phyloP scores from a whole-genome alignment of 2,329 filamentous ascomycete species.

The Keithomyces neogunnii region DNA sequence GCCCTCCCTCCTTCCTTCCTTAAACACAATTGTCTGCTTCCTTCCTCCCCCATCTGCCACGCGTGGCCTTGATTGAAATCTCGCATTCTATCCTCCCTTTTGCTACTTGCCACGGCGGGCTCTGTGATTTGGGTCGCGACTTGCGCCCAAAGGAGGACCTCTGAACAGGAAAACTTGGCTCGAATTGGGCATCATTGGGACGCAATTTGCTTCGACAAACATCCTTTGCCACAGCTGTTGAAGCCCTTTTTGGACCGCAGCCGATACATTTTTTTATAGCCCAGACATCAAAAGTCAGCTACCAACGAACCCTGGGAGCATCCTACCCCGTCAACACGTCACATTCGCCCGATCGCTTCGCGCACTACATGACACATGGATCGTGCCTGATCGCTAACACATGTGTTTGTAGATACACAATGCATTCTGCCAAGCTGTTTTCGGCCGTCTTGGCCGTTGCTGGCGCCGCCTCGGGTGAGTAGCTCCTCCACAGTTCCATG shows the following conservation, averaged over 20 bases:
- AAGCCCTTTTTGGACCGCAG: constrained; percentile 14
- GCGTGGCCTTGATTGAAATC: neutral
- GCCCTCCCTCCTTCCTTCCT: constrained; percentile 3
- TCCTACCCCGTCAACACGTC: neutral
- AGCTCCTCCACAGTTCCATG: neutral
- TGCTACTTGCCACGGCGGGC: neutral
- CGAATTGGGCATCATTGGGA: neutral
- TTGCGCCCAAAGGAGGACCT: neutral
- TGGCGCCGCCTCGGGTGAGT: constrained; percentile 35
- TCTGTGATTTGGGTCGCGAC: constrained; percentile 4
- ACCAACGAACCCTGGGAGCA: neutral
- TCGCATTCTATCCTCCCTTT: neutral
- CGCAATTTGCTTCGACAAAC: constrained; percentile 10
- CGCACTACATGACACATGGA: neutral
- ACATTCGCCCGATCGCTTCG: neutral
- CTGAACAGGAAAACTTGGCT: constrained; percentile 1
- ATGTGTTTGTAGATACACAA: constrained; percentile 26
- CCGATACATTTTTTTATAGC: constrained; percentile 12
- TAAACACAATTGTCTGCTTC: neutral
- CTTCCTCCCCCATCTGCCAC: neutral
- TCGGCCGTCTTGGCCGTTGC: constrained; percentile 36
- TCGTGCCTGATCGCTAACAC: constrained; percentile 9
- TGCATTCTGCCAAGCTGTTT: constrained; percentile 37
- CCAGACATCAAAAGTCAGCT: constrained; percentile 11
- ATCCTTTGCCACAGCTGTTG: constrained; percentile 12